Evolutionary conservation across 257 asterid genomes (phyloP), one percentile per base, ranked within the genome.

Genomic region (Solanum pinnatisectum): DNA sequence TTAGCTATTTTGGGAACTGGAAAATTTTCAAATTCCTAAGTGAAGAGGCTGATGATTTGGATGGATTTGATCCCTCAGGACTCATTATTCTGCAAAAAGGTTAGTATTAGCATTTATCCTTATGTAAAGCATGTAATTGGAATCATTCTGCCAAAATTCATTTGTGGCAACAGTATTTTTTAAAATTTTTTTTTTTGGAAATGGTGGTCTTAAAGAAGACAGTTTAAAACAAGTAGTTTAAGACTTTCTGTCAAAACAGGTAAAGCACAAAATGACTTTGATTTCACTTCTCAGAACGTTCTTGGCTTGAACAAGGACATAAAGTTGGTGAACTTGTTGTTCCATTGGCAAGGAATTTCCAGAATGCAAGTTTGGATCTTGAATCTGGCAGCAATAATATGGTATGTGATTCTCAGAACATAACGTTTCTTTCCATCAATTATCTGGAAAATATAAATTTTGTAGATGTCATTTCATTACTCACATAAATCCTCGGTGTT

Each of bases 311-410:
- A 87, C 94, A 94, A 93, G 98, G 98, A 44, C 95, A 93, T 85
- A 90, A 94, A 89, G 93, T 95, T 87, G 98, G 98, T 36, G 96
- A 94, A 87, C 96, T 94, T 5, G 91, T 95, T 85, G 89, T 95
- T 90, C 98, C 98, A 73, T 89, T 95, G 89, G 98, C 98, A 9
- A 93, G 96, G 90, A 94, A 90, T 83, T 94, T 95, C 89, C 92
- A 88, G 92, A 90, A 91, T 85, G 81, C 92, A 72, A 89, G 90
- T 89, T 4, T 90, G 63, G 96, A 95, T 88, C 89, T 94, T 18
- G 98, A 94, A 89, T 89, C 94, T 85, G 87, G 91, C 87, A 87
- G 86, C 91, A 89, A 77, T 65, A 63, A 23, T 87, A 25, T 15
- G 96, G 98, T 93, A 90, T 36, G 90, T 32, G 22, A 78, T 71